These are phyloP conservation scores for Geotrichum reessii DNA, from an alignment of 1,139 yeast genomes.

Conservation along the genomic window DNA sequence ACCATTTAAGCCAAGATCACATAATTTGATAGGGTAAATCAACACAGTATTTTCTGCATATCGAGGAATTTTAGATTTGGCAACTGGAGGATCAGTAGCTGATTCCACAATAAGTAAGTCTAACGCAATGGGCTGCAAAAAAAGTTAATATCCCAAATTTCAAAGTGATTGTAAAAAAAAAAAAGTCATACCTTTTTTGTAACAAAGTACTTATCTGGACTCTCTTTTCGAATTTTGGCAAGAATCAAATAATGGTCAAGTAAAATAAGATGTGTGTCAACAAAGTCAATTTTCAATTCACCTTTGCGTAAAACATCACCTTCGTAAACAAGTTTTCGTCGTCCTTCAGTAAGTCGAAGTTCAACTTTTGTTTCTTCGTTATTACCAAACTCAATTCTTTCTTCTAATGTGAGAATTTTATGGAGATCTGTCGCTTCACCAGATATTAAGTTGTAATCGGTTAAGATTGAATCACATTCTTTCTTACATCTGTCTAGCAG, in stretches of 20 bases:
- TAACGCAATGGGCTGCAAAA: slow-evolving; percentile 37
- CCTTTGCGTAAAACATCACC: slow-evolving; percentile 62
- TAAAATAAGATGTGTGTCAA: slow-evolving; percentile 49
- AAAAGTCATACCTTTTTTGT: slow-evolving; percentile 24
- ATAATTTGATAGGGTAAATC: slow-evolving; percentile 43
- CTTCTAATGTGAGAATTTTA: slow-evolving; percentile 36
- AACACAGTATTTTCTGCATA: slow-evolving; percentile 29
- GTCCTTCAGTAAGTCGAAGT: slow-evolving; percentile 50
- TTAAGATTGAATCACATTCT: slow-evolving; percentile 42
- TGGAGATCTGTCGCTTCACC: slow-evolving; percentile 40
- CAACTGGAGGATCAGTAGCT: slow-evolving; percentile 34
- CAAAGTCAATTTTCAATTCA: slow-evolving; percentile 49
- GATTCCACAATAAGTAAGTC: slow-evolving; percentile 38
- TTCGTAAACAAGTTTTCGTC: slow-evolving; percentile 52
- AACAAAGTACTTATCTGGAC: slow-evolving; percentile 22
- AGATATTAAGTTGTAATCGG: slow-evolving; percentile 45
- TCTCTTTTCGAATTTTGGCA: slow-evolving; percentile 47
- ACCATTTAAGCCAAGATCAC: slow-evolving; percentile 41
- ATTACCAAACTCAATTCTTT: slow-evolving; percentile 38
- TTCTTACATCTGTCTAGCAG: slow-evolving; percentile 52
- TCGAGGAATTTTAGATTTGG: slow-evolving; percentile 27
- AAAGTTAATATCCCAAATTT: neutral
- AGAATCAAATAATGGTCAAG: slow-evolving; percentile 69
- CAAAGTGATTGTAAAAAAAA: slow-evolving; percentile 7
- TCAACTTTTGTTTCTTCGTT: slow-evolving; percentile 34